These are phyloP conservation scores for Amesomyces nigricolor DNA, from an alignment of 2,329 filamentous ascomycete genomes.

Conservation along the genomic window DNA sequence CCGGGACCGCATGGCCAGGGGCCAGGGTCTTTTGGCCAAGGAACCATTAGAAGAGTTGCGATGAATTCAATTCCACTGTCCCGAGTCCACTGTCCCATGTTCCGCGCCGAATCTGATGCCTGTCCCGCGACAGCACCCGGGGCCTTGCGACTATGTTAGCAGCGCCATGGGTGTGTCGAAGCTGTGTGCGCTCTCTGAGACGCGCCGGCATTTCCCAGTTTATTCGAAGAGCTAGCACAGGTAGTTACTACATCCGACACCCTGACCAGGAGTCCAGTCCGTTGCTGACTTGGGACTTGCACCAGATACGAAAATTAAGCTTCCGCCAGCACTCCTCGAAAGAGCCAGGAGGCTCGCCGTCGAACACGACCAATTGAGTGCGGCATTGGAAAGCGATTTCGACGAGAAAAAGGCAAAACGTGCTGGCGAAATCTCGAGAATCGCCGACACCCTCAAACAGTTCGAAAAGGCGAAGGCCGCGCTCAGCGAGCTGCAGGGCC, in stretches of 20 bases:
- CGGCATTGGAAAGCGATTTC: slow-evolving; percentile 47
- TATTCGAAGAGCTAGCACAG: slow-evolving; percentile 41
- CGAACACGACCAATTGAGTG: slow-evolving; percentile 53
- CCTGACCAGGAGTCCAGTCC: no score
- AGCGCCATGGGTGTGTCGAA: slow-evolving; percentile 49
- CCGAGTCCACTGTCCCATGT: background rate
- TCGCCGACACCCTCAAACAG: slow-evolving; percentile 52
- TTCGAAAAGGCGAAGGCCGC: slow-evolving; percentile 52
- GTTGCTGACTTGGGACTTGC: slow-evolving; percentile 8
- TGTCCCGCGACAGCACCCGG: slow-evolving; percentile 9
- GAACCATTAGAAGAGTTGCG: background rate
- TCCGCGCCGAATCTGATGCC: slow-evolving; percentile 1
- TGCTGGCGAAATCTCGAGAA: slow-evolving; percentile 54
- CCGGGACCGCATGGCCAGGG: slow-evolving; percentile 7
- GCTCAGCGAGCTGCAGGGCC: slow-evolving; percentile 47
- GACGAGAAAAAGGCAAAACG: slow-evolving; percentile 54
- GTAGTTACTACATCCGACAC: no score
- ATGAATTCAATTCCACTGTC: background rate
- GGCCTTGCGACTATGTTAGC: slow-evolving; percentile 31
- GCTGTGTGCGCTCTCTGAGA: slow-evolving; percentile 39
- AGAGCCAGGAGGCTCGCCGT: slow-evolving; percentile 52
- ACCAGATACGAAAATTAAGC: slow-evolving; percentile 30
- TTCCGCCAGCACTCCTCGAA: slow-evolving; percentile 52
- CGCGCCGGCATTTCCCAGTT: slow-evolving; percentile 30
- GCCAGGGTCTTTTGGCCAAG: background rate